Percentiles rank a stretch among this genome's conserved stretches.
Evolutionary conservation across 495 filamentous ascomycete species (phyloP).

Genomic region (Haplographium delicatum): DNA sequence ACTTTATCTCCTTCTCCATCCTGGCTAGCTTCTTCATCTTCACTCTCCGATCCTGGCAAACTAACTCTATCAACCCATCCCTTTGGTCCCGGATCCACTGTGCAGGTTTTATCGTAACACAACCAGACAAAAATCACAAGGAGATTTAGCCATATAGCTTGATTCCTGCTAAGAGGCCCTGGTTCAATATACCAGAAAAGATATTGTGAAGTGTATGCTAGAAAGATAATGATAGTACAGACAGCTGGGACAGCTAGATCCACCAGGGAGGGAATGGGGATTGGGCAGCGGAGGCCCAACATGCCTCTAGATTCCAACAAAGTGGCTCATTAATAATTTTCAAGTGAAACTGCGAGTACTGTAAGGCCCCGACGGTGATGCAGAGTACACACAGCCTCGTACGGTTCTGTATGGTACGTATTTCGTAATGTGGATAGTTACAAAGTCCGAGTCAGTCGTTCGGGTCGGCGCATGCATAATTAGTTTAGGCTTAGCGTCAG

Average conservation of each 20-base stretch:
- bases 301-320: too few relatives aligned
- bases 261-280: conserved; percentile 20
- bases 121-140: conserved; percentile 70
- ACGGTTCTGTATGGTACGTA: too few relatives aligned
- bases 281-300: conserved; percentile 1
- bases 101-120: conserved; percentile 72
- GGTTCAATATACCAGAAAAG: conserved; percentile 74
- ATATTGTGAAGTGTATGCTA: conserved; percentile 78
- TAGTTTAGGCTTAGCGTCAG: too few relatives aligned
- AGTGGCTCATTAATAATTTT: too few relatives aligned
- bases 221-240: conserved; percentile 63
- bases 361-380: too few relatives aligned
- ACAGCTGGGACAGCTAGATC: conserved; percentile 63
- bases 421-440: too few relatives aligned
- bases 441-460: too few relatives aligned
- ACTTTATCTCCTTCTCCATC: too few relatives aligned
- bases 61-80: conserved; percentile 22
- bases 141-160: conserved; percentile 68
- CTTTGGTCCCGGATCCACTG: conserved; percentile 65
- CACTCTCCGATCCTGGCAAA: conserved; percentile 11
- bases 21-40: conserved; percentile 13
- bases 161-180: conserved; percentile 52
- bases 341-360: too few relatives aligned
- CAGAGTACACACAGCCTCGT: too few relatives aligned
- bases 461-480: too few relatives aligned